Conservation (phyloP, 75 land plant genomes). For the Pseudotsuga menziesii region DNA sequence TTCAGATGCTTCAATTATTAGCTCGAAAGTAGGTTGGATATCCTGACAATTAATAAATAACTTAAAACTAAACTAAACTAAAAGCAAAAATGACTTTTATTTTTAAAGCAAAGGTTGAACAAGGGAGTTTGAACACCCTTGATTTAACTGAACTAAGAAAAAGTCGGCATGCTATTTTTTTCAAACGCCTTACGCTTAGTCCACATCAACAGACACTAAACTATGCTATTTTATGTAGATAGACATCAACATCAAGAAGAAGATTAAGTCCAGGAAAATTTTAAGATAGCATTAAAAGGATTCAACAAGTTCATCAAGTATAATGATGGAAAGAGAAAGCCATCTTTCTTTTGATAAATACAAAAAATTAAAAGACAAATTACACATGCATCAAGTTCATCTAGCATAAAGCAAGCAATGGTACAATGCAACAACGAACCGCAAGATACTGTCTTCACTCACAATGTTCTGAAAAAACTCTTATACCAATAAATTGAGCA, state of each 20-base stretch:
- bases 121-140: background rate
- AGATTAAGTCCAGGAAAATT: background rate
- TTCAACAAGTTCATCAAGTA: background rate
- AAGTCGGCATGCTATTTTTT: too few species aligned
- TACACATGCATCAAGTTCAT: background rate
- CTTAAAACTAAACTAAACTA: background rate
- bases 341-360: background rate
- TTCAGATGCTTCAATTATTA: background rate
- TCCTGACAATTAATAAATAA: background rate
- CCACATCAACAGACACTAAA: too few species aligned
- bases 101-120: slow-evolving; percentile 1
- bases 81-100: background rate
- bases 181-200: too few species aligned
- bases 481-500: too few species aligned
- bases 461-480: too few species aligned
- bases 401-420: too few species aligned
- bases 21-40: background rate
- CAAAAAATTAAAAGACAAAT: background rate
- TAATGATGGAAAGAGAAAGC: background rate
- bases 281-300: background rate
- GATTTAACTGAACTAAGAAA: too few species aligned
- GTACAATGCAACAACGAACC: too few species aligned
- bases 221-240: too few species aligned
- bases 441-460: too few species aligned
- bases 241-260: background rate